Conservation (phyloP, 176 grass and related monocot genomes). For the Alloteropsis semialata region DNA sequence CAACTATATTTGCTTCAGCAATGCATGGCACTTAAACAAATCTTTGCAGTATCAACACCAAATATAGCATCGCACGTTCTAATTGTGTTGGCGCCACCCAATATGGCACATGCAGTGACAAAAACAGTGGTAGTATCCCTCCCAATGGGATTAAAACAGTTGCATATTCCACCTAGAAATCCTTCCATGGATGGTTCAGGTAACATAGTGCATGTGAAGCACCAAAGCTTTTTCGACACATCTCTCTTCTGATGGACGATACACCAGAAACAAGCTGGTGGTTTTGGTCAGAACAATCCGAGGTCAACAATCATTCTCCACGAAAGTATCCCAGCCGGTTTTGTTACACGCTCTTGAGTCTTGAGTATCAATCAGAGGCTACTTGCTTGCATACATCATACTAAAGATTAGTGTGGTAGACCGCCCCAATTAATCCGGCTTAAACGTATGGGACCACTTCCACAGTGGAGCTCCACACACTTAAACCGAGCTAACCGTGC, state of each 20-base stretch:
- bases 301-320: background rate
- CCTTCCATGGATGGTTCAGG: conserved; percentile 56
- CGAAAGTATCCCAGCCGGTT: background rate
- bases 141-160: conserved; percentile 30
- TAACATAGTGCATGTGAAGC: conserved; percentile 36
- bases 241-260: background rate
- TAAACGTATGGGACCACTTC: no score
- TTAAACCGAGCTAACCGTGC: no score
- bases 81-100: conserved; percentile 41
- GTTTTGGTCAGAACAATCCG: background rate
- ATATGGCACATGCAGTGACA: conserved; percentile 30
- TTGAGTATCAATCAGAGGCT: background rate
- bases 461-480: no score
- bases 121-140: conserved; percentile 49
- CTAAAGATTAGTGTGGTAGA: no score
- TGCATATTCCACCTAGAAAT: conserved; percentile 51
- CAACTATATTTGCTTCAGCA: conserved; percentile 34
- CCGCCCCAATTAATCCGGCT: no score
- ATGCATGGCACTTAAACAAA: conserved; percentile 42
- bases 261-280: background rate
- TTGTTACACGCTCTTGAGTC: background rate
- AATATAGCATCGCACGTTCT: conserved; percentile 33
- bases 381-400: background rate
- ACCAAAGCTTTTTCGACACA: background rate
- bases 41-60: conserved; percentile 49